These are phyloP conservation scores for Solioccasus polychromus DNA, from an alignment of 768 basidiomycete genomes.

Conservation along the genomic window DNA sequence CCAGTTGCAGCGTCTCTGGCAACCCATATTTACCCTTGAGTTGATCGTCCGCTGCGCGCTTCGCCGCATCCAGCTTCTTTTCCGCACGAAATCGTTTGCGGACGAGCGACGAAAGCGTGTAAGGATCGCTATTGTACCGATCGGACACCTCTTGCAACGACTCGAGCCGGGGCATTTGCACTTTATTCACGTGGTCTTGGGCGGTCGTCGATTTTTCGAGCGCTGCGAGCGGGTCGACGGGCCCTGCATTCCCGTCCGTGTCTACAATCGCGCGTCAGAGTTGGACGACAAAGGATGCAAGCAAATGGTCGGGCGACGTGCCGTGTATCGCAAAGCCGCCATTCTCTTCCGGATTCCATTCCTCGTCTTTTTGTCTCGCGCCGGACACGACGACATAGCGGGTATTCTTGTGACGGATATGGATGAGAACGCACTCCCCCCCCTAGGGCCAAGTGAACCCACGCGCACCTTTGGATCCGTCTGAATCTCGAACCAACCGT, in stretches of 20 bases:
- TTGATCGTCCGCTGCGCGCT: slow-evolving; percentile 64
- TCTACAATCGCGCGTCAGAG: slow-evolving; percentile 40
- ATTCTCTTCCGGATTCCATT: slow-evolving; percentile 96
- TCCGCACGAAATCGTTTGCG: slow-evolving; percentile 83
- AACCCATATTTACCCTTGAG: slow-evolving; percentile 78
- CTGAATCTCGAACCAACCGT: slow-evolving; percentile 96
- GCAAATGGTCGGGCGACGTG: slow-evolving; percentile 33
- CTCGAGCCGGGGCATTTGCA: slow-evolving; percentile 79
- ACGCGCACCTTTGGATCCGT: slow-evolving; percentile 90
- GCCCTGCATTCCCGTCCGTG: slow-evolving; percentile 58
- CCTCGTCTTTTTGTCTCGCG: slow-evolving; percentile 91
- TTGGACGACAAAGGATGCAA: background rate
- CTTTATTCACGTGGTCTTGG: slow-evolving; percentile 66
- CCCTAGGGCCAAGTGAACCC: background rate
- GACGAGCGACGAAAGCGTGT: slow-evolving; percentile 67
- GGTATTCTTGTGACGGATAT: slow-evolving; percentile 64
- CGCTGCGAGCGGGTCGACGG: slow-evolving; percentile 81
- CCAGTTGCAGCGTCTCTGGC: slow-evolving; percentile 61
- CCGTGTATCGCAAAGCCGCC: slow-evolving; percentile 91
- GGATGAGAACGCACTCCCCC: background rate
- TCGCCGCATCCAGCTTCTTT: slow-evolving; percentile 75
- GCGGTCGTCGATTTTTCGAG: slow-evolving; percentile 87
- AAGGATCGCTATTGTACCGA: slow-evolving; percentile 83
- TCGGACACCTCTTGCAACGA: slow-evolving; percentile 75
- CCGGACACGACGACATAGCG: slow-evolving; percentile 91